phyloP scores from a whole-genome alignment of 495 filamentous ascomycete species.

The Massariosphaeria phaeospora region DNA sequence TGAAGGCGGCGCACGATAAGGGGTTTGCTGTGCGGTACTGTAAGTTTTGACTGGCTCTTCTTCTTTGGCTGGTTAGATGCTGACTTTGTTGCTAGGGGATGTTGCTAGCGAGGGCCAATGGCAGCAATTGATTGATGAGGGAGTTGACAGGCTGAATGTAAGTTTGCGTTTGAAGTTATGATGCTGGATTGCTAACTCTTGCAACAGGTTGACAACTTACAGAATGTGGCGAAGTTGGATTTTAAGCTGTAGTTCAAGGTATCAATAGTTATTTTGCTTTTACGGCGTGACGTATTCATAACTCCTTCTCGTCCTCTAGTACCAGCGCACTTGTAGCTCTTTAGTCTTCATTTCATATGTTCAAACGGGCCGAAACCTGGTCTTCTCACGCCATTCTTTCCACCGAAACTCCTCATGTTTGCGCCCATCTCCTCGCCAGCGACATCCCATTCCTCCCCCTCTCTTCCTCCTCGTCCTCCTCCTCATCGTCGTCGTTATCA shows the following conservation, averaged over 20 bases:
- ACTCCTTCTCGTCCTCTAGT: too few relatives aligned
- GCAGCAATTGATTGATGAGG: slow-evolving; percentile 6
- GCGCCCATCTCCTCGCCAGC: background rate
- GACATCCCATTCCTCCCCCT: slow-evolving; percentile 2
- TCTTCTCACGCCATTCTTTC: background rate
- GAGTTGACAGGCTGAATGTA: slow-evolving; percentile 9
- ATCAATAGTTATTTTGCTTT: too few relatives aligned
- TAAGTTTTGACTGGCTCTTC: background rate
- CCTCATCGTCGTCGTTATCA: background rate
- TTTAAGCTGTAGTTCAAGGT: slow-evolving; percentile 45
- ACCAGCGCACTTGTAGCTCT: too few relatives aligned
- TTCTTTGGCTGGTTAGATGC: background rate
- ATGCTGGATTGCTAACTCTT: background rate
- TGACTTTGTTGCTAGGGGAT: background rate
- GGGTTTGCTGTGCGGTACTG: slow-evolving; percentile 12
- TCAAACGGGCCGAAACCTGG: too few relatives aligned
- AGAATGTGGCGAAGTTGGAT: slow-evolving; percentile 47
- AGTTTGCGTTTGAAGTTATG: background rate
- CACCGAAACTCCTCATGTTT: background rate
- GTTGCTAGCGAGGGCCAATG: background rate
- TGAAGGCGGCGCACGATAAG: slow-evolving; percentile 7
- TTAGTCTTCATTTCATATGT: too few relatives aligned
- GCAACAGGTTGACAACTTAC: slow-evolving; percentile 44
- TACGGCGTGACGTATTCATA: background rate
- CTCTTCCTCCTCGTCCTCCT: background rate